A percentile compares a stretch with the other conserved stretches of the same genome.
Evolutionary conservation across 2,329 filamentous ascomycete genomes (phyloP).

Genomic region (Alternaria postmessia): DNA sequence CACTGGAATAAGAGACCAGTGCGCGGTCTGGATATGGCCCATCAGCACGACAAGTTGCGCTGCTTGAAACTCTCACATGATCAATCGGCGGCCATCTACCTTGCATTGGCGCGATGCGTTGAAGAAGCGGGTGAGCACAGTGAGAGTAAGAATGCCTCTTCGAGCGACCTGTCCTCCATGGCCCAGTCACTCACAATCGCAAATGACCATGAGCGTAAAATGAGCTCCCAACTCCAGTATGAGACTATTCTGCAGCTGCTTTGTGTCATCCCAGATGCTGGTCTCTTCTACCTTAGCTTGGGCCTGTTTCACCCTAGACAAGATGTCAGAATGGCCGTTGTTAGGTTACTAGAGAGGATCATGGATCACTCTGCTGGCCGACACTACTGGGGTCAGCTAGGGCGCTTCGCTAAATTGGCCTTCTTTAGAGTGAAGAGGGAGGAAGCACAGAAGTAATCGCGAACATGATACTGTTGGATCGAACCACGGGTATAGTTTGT

Average conservation of each 20-base stretch:
- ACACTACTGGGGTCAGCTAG: conserved; percentile 89
- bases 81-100: conserved; percentile 84
- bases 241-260: conserved; percentile 68
- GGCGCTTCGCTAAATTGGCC: conserved; percentile 86
- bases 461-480: background rate
- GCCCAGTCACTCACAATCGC: conserved; percentile 34
- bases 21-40: conserved; percentile 84
- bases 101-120: conserved; percentile 77
- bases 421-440: conserved; percentile 81
- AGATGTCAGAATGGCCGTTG: conserved; percentile 78
- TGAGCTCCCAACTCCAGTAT: conserved; percentile 43
- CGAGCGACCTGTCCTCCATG: conserved; percentile 29
- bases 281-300: conserved; percentile 88
- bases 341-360: conserved; percentile 82
- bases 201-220: conserved; percentile 35
- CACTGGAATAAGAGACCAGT: conserved; percentile 64
- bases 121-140: conserved; percentile 54
- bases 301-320: conserved; percentile 90
- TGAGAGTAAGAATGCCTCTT: conserved; percentile 26
- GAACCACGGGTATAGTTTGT: background rate
- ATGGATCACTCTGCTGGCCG: conserved; percentile 87
- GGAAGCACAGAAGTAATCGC: conserved; percentile 31
- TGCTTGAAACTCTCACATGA: conserved; percentile 78
- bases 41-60: conserved; percentile 90
- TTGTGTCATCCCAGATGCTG: conserved; percentile 82